A percentile compares a stretch with the other conserved stretches of the same genome.
Conservation (phyloP, 164 flowering plant species). For the Vitis rupestris region DNA sequence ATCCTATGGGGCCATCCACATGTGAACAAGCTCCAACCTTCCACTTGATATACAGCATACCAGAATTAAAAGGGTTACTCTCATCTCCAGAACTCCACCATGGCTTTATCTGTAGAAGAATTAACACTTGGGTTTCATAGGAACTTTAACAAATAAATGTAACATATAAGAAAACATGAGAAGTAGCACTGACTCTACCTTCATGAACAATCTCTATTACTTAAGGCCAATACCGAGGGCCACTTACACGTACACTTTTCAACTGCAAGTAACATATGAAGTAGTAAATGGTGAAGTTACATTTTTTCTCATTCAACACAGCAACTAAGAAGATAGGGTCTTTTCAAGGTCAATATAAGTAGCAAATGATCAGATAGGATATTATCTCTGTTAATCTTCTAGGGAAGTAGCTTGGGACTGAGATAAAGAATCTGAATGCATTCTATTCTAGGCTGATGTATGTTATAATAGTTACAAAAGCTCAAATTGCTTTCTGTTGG, state of each 20-base stretch:
- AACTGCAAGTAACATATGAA: constrained; percentile 50
- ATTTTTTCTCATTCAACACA: neutral
- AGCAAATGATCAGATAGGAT: too few species aligned
- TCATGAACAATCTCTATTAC: constrained; percentile 73
- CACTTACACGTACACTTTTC: constrained; percentile 80
- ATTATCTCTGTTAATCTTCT: too few species aligned
- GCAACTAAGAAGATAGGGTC: neutral
- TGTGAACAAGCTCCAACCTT: constrained; percentile 97
- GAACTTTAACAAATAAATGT: neutral
- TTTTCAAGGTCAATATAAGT: too few species aligned
- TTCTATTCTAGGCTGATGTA: too few species aligned
- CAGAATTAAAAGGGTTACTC: constrained; percentile 78
- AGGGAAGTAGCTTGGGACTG: too few species aligned
- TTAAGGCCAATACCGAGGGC: constrained; percentile 96
- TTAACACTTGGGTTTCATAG: neutral
- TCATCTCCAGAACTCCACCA: constrained; percentile 79
- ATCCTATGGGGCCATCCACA: constrained; percentile 90
- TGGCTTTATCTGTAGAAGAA: constrained; percentile 60
- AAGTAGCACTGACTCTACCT: constrained; percentile 37
- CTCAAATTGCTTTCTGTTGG: too few species aligned
- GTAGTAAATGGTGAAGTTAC: neutral
- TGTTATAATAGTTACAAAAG: too few species aligned
- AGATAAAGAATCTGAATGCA: too few species aligned
- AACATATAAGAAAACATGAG: neutral
- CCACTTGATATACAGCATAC: constrained; percentile 78